A percentile compares a stretch with the other conserved stretches of the same genome.
Evolutionary conservation across 139 green algal species (phyloP).

Genomic region (Desmodesmus armatus): DNA sequence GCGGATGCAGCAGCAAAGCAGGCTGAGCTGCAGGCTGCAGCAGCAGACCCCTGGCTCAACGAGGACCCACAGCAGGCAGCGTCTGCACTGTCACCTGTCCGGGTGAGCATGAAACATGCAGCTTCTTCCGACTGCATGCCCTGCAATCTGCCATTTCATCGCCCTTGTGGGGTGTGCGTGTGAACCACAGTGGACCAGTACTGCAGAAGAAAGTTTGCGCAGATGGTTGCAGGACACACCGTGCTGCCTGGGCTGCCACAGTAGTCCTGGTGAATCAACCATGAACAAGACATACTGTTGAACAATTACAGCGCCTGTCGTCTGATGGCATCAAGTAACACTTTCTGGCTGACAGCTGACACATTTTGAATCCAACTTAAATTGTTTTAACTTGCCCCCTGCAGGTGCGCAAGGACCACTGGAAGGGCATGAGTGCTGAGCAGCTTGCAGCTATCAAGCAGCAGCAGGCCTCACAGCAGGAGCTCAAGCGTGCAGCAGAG

Average conservation of each 20-base stretch:
- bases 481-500: conserved; percentile 33
- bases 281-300: too few species aligned
- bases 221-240: too few species aligned
- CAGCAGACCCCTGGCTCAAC: conserved; percentile 23
- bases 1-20: neutral
- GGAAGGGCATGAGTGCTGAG: conserved; percentile 62
- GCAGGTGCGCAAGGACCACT: conserved; percentile 63
- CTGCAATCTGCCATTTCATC: neutral
- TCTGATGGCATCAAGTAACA: too few species aligned
- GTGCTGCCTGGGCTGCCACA: too few species aligned
- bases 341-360: too few species aligned
- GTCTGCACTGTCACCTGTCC: conserved; percentile 13
- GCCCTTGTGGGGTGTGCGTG: too few species aligned
- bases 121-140: neutral
- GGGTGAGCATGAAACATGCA: conserved; percentile 4
- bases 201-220: too few species aligned
- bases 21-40: conserved; percentile 30
- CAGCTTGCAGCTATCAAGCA: conserved; percentile 49
- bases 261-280: too few species aligned
- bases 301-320: too few species aligned
- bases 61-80: conserved; percentile 32
- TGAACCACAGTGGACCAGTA: too few species aligned
- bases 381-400: too few species aligned
- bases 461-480: conserved; percentile 49
- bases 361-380: too few species aligned